Percentiles rank a stretch among this genome's conserved stretches.
phyloP scores from a whole-genome alignment of 2,329 filamentous ascomycete genomes.

The Nigrospora sphaerica region DNA sequence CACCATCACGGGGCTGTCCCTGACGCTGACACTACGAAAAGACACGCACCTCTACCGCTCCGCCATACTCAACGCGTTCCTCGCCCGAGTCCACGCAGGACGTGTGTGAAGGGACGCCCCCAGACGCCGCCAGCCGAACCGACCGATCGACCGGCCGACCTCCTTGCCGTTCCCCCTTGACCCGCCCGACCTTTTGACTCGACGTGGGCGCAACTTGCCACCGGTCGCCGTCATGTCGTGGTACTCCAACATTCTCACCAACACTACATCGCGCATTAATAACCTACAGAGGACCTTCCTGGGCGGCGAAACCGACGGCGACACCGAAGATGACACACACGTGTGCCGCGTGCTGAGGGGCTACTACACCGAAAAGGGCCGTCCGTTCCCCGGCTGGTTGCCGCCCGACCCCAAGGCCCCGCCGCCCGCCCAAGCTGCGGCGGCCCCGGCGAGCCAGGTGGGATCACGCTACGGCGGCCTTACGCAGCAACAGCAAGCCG shows the following conservation, averaged over 20 bases:
- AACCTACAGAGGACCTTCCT: conserved; percentile 64
- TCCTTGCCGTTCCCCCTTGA: too few species aligned
- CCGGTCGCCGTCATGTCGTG: conserved; percentile 59
- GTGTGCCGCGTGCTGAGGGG: conserved; percentile 86
- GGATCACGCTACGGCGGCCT: conserved; percentile 47
- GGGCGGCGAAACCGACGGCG: conserved; percentile 58
- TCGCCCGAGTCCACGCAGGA: too few species aligned
- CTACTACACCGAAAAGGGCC: conserved; percentile 87
- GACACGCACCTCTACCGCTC: too few species aligned
- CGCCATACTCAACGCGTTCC: too few species aligned
- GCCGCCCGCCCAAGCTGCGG: conserved; percentile 44
- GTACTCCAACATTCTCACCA: conserved; percentile 67
- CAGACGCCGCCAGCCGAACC: not conserved
- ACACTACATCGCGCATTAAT: conserved; percentile 58
- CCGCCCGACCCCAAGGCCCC: conserved; percentile 80
- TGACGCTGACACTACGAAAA: too few species aligned
- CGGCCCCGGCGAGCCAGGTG: conserved; percentile 42
- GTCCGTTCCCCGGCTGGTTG: conserved; percentile 77
- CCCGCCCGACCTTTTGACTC: not conserved
- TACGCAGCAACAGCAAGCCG: conserved; percentile 22
- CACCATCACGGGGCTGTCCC: too few species aligned
- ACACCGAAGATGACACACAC: conserved; percentile 85
- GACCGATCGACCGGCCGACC: too few species aligned
- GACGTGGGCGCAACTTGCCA: not conserved
- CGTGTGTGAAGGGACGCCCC: too few species aligned